These are phyloP conservation scores for Climacium dendroides DNA, from an alignment of 225 moss, liverwort and hornwort genomes.

Conservation along the genomic window DNA sequence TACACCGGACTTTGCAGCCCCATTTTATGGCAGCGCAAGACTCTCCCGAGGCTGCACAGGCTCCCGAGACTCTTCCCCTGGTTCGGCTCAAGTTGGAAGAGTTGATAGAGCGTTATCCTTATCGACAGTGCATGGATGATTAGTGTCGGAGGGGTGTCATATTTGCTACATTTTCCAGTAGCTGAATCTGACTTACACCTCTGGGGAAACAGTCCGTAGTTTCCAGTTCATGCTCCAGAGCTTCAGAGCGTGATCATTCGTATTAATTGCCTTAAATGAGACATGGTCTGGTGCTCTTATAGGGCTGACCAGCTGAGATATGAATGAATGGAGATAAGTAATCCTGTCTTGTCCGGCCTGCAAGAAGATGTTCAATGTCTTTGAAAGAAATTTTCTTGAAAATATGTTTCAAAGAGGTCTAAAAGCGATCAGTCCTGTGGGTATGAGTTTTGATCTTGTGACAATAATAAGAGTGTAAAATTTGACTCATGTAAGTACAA, in stretches of 20 bases:
- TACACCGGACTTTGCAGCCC: slow-evolving; percentile 39
- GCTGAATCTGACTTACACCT: neutral
- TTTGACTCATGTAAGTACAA: no score
- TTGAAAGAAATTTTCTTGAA: neutral
- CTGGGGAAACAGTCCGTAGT: neutral
- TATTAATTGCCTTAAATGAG: neutral
- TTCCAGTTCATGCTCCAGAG: neutral
- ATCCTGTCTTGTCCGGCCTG: neutral
- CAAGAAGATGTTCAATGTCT: neutral
- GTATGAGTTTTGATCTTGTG: neutral
- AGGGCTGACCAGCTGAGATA: neutral
- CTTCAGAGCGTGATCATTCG: neutral
- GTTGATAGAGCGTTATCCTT: slow-evolving; percentile 2
- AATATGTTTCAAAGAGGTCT: neutral
- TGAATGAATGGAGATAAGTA: neutral
- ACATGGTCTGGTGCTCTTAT: neutral
- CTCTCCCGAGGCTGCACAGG: slow-evolving; percentile 35
- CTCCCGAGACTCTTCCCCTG: slow-evolving; percentile 35
- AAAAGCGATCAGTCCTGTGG: neutral
- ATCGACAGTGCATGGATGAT: slow-evolving; percentile 10
- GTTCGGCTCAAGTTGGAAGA: slow-evolving; percentile 35
- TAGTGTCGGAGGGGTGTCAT: neutral
- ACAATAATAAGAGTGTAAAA: no score
- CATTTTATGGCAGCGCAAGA: slow-evolving; percentile 44
- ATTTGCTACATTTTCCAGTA: neutral